phyloP scores from a whole-genome alignment of 2,329 filamentous ascomycete species.

The Aspergillus vadensis region DNA sequence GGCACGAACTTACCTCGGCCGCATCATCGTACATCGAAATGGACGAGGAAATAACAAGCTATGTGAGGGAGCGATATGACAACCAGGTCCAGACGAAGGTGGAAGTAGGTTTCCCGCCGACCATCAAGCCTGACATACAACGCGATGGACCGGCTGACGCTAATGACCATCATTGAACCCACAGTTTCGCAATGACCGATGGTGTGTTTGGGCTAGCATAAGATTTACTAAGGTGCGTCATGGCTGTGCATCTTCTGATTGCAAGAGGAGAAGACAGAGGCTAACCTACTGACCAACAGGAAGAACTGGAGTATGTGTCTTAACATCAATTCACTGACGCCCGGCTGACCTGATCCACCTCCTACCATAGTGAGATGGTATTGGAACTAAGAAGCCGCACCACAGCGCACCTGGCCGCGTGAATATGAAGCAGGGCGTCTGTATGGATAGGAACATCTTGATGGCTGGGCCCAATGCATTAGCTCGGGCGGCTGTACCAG shows the following conservation, averaged over 20 bases:
- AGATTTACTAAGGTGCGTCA: neutral
- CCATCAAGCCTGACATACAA: neutral
- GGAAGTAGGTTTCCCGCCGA: neutral
- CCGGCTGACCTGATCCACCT: neutral
- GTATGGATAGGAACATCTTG: neutral
- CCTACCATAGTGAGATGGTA: neutral
- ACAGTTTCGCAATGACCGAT: neutral
- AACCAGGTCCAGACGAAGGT: neutral
- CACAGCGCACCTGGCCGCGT: neutral
- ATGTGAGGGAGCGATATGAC: neutral
- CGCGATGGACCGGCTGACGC: neutral
- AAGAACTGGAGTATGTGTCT: neutral
- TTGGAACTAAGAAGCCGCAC: neutral
- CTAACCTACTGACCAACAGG: neutral
- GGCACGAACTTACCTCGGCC: neutral
- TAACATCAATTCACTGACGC: neutral
- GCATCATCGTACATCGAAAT: neutral
- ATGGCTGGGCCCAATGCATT: neutral
- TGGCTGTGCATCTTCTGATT: neutral
- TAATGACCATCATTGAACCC: too few relatives aligned
- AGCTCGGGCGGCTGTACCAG: neutral
- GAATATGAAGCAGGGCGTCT: neutral
- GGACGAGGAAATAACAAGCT: neutral
- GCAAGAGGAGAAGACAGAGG: neutral
- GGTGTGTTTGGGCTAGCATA: neutral